These are phyloP conservation scores for Venturia nashicola DNA, from an alignment of 2,329 filamentous ascomycete genomes.

Conservation along the genomic window DNA sequence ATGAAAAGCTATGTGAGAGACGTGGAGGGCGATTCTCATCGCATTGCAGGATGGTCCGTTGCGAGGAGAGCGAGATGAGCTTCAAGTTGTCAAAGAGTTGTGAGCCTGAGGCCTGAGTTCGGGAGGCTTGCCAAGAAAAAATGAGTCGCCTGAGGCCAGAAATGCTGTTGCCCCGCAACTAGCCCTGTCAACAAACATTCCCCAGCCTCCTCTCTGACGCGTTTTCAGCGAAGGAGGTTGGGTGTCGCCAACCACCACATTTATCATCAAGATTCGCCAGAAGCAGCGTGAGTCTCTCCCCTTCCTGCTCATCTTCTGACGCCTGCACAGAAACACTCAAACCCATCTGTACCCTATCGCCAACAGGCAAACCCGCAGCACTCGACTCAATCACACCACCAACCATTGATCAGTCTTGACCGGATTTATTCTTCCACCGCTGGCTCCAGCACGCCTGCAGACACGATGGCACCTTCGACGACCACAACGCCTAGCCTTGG, in stretches of 20 bases:
- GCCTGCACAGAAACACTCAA: not conserved
- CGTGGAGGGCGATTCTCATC: not conserved
- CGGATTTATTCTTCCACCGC: not conserved
- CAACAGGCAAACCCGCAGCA: not conserved
- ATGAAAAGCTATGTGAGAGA: not conserved
- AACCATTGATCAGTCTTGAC: not conserved
- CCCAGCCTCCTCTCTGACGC: not conserved
- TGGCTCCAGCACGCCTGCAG: not conserved
- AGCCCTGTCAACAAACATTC: not conserved
- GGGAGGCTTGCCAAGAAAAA: too few relatives aligned
- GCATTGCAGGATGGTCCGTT: not conserved
- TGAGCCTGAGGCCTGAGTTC: too few relatives aligned
- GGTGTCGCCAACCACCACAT: not conserved
- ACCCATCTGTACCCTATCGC: not conserved
- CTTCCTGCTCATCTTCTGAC: not conserved
- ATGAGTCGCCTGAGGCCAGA: not conserved
- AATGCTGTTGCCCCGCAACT: not conserved
- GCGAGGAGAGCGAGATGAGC: not conserved
- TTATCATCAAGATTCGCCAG: not conserved
- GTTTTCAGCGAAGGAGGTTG: not conserved
- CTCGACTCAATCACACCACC: not conserved
- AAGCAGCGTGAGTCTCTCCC: not conserved
- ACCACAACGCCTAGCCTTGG: constrained; percentile 15
- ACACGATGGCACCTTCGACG: not conserved
- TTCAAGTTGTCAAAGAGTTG: not conserved